Evolutionary conservation across 2,329 filamentous ascomycete genomes (phyloP).

Genomic region (Monilinia fructigena): DNA sequence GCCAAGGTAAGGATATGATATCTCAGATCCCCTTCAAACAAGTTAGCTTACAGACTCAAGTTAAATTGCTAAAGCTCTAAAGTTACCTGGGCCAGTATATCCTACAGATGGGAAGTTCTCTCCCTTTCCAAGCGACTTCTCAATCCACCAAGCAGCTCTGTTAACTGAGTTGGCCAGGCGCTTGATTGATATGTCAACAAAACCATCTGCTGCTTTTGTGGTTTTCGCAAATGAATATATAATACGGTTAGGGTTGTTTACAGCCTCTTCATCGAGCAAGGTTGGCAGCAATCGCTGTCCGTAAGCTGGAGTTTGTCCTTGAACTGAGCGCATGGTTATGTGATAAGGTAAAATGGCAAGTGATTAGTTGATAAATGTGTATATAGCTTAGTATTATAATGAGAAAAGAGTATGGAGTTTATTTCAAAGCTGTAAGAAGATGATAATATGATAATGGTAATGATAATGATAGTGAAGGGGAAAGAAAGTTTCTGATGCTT

Average conservation of each 20-base stretch:
- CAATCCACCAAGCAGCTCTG: constrained; percentile 28
- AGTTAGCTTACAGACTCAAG: background rate
- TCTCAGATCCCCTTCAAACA: constrained; percentile 16
- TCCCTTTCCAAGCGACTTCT: constrained; percentile 30
- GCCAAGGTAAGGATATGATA: constrained; percentile 20
- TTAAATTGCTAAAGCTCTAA: background rate
- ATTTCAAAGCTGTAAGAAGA: background rate
- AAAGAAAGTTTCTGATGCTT: background rate
- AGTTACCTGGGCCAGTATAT: constrained; percentile 23
- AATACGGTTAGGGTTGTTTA: constrained; percentile 6
- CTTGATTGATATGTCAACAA: constrained; percentile 25
- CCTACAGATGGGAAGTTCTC: constrained; percentile 21
- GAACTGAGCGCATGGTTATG: constrained; percentile 13
- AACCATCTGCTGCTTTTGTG: constrained; percentile 21
- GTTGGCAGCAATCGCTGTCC: constrained; percentile 18
- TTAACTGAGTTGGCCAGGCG: constrained; percentile 30
- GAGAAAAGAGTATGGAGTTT: background rate
- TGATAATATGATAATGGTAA: background rate
- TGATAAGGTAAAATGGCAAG: background rate
- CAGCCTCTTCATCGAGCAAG: constrained; percentile 18
- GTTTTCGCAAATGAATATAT: constrained; percentile 18
- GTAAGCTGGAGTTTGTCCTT: constrained; percentile 13
- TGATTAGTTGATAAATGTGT: background rate
- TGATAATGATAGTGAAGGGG: background rate
- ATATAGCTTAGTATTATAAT: background rate